A percentile compares a stretch with the other conserved stretches of the same genome.
Conservation (phyloP, 2,329 filamentous ascomycete genomes). For the Mycosphaerella sp. region DNA sequence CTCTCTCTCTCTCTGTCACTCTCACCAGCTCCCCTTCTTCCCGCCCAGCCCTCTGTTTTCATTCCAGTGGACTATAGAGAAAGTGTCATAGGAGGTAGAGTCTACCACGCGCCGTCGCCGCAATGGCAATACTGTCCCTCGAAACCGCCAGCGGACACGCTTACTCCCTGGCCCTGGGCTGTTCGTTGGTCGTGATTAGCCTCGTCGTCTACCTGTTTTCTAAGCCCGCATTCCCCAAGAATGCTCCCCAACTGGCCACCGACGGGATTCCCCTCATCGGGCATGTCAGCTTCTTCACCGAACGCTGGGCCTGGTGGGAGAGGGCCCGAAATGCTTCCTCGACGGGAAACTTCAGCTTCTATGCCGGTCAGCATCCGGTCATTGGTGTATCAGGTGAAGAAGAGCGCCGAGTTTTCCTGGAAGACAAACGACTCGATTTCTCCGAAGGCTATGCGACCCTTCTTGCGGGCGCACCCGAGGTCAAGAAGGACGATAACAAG, state of each 20-base stretch:
- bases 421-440: constrained; percentile 42
- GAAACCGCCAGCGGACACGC: background rate
- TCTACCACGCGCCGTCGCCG: too few species aligned
- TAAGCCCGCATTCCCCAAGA: constrained; percentile 22
- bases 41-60: too few species aligned
- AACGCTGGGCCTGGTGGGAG: constrained; percentile 42
- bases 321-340: constrained; percentile 29
- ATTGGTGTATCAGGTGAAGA: constrained; percentile 42
- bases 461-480: constrained; percentile 29
- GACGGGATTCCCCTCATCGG: constrained; percentile 40
- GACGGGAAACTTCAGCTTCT: constrained; percentile 46
- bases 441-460: constrained; percentile 37
- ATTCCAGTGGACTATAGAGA: too few species aligned
- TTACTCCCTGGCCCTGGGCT: constrained; percentile 9
- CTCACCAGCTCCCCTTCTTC: too few species aligned
- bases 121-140: background rate
- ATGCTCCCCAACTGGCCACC: constrained; percentile 22
- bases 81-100: background rate
- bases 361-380: constrained; percentile 42
- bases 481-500: constrained; percentile 23
- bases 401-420: constrained; percentile 42
- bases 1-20: too few species aligned
- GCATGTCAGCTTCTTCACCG: constrained; percentile 42
- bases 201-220: constrained; percentile 21
- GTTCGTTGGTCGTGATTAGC: constrained; percentile 14